These are phyloP conservation scores for Haplosporangium sp. DNA, from an alignment of 371 early-diverging fungal species.

Conservation along the genomic window DNA sequence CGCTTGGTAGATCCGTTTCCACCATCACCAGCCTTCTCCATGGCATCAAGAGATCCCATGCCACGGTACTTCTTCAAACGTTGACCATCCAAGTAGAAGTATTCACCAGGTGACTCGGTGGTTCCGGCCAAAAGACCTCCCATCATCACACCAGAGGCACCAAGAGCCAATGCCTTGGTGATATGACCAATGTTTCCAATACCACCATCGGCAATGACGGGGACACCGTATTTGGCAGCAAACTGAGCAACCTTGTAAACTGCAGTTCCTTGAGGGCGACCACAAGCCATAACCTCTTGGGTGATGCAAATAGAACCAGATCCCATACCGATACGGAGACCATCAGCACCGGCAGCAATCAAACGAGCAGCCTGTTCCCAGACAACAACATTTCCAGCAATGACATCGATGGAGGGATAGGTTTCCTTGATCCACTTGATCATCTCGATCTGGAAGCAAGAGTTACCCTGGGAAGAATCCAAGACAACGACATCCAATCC, in stretches of 20 bases:
- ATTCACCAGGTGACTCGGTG: constrained; percentile 95
- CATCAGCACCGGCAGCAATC: constrained; percentile 96
- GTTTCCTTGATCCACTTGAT: constrained; percentile 89
- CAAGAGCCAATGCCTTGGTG: constrained; percentile 94
- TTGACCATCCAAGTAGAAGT: constrained; percentile 97
- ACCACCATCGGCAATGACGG: constrained; percentile 97
- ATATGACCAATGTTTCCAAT: constrained; percentile 97
- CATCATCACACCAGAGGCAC: constrained; percentile 98
- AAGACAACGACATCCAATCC: constrained; percentile 95
- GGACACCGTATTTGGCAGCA: constrained; percentile 93
- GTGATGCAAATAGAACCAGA: constrained; percentile 98
- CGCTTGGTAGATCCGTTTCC: constrained; percentile 90
- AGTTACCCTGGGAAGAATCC: constrained; percentile 96
- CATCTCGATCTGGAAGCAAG: constrained; percentile 94
- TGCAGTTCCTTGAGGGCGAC: constrained; percentile 98
- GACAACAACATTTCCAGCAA: constrained; percentile 98
- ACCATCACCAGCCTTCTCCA: constrained; percentile 84
- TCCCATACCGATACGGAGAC: constrained; percentile 97
- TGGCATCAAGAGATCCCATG: constrained; percentile 97
- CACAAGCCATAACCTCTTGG: constrained; percentile 98
- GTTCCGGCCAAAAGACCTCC: constrained; percentile 96
- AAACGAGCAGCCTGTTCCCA: constrained; percentile 93
- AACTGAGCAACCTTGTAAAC: constrained; percentile 95
- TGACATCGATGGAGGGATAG: constrained; percentile 83
- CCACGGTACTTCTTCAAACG: constrained; percentile 97